A percentile compares a stretch with the other conserved stretches of the same genome.
Conservation (phyloP, 2,329 filamentous ascomycete species). For the Biscogniauxia sp. region DNA sequence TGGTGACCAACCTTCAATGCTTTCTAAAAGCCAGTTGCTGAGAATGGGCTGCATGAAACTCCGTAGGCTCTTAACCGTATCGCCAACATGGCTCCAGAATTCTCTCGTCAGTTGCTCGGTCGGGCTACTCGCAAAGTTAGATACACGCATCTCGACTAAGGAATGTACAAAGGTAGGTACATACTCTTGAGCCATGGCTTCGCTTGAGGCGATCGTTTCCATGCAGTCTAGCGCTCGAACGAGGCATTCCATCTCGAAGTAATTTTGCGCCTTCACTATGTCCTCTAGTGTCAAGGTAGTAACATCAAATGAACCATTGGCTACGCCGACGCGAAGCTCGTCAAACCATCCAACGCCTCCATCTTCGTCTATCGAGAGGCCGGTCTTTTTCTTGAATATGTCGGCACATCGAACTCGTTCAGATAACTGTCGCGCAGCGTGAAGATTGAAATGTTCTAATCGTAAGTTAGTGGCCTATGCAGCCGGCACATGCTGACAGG, state of each 20-base stretch:
- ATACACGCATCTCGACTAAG: neutral
- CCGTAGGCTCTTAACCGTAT: slow-evolving; percentile 53
- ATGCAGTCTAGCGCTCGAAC: slow-evolving; percentile 64
- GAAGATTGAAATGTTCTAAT: slow-evolving; percentile 49
- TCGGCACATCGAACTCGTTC: slow-evolving; percentile 49
- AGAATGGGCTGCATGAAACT: slow-evolving; percentile 61
- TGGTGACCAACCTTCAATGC: slow-evolving; percentile 51
- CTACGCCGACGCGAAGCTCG: slow-evolving; percentile 24
- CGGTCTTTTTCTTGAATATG: slow-evolving; percentile 41
- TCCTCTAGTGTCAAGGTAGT: slow-evolving; percentile 39
- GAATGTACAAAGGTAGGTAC: slow-evolving; percentile 23
- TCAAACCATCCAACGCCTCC: slow-evolving; percentile 32
- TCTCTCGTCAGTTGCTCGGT: slow-evolving; percentile 37
- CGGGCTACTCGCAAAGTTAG: slow-evolving; percentile 33
- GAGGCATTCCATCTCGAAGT: slow-evolving; percentile 67
- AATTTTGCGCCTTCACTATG: slow-evolving; percentile 55
- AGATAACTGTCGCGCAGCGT: slow-evolving; percentile 53
- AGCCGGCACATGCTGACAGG: neutral
- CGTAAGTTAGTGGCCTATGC: slow-evolving; percentile 5
- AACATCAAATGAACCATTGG: slow-evolving; percentile 30
- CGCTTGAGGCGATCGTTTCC: slow-evolving; percentile 62
- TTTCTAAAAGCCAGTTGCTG: slow-evolving; percentile 59
- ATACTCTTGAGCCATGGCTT: slow-evolving; percentile 52
- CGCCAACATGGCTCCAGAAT: slow-evolving; percentile 54
- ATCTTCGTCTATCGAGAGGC: slow-evolving; percentile 34